Percentiles rank a stretch among this genome's conserved stretches.
phyloP scores from a whole-genome alignment of 2,329 filamentous ascomycete genomes.

The Colletotrichum karsti region DNA sequence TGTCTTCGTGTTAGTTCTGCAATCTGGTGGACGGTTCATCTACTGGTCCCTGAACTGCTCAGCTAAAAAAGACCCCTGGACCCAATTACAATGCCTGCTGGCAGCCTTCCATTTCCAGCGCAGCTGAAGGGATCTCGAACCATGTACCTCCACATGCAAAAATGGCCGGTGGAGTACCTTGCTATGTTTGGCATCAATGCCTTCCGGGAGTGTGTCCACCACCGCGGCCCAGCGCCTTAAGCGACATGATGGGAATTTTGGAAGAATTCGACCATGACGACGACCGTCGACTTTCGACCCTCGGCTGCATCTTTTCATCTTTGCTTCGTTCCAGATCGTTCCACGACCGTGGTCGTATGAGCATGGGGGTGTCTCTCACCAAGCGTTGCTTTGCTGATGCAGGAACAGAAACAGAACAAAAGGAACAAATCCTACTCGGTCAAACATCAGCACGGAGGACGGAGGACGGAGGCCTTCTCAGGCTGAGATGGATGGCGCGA shows the following conservation, averaged over 20 bases:
- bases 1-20: too few species aligned
- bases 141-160: slow-evolving; percentile 24
- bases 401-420: slow-evolving; percentile 5
- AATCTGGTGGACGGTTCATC: slow-evolving; percentile 16
- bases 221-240: slow-evolving; percentile 16
- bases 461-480: background rate
- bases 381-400: slow-evolving; percentile 15
- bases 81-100: slow-evolving; percentile 21
- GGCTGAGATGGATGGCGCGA: background rate
- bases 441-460: background rate
- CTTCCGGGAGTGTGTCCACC: slow-evolving; percentile 9
- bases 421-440: background rate
- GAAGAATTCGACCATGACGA: slow-evolving; percentile 4
- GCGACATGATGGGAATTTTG: slow-evolving; percentile 22
- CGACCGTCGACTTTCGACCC: background rate
- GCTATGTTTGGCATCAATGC: slow-evolving; percentile 24
- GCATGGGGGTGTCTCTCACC: background rate
- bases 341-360: slow-evolving; percentile 2
- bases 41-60: slow-evolving; percentile 6
- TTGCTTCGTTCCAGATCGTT: background rate
- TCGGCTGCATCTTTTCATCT: background rate
- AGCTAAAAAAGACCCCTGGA: slow-evolving; percentile 5
- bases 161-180: slow-evolving; percentile 13
- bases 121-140: slow-evolving; percentile 9
- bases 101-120: slow-evolving; percentile 15